Base-by-base conservation (phyloP, 208 protist species). In the Naegleria lovaniensis region DNA sequence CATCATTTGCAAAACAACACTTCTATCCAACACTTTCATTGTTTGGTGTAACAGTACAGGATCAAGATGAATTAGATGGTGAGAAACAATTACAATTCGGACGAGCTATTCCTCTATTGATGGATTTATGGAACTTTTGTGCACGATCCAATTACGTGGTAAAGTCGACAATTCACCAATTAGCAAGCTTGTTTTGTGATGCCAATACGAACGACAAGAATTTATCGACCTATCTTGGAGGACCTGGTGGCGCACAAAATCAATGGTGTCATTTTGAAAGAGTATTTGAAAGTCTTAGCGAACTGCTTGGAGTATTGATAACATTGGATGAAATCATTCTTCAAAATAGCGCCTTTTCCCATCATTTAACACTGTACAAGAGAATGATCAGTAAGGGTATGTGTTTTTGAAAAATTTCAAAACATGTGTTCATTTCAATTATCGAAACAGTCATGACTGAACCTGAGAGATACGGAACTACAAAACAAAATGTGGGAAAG, bases 51-150 rank as follows among this genome's bases (percentile, higher is more conserved):
- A 75, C 67, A 41, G 52, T 91, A 11, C 91, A 88, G 19, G 90
- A 92, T 75, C 40, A 90, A 48, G 33, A 48, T 38, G 59, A 90
- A 36, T 79, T 79, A 29, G 96, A 98, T 41, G 96, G 96, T 90
- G 93, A 95, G 79, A 94, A 94, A 33, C 96, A 96, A 90, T 90
- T 94, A 19, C 90, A 93, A 36, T 91, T 96, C 0, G 96, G 93
- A 52, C 91, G 92, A 7, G 85, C 97, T 11, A 59, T 98, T 86
- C 87, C 92, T 15, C 91, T 97, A 76, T 92, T 98, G 19, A 94
- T 96, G 90, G 91, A 94, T 41, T 79, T 98, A 5, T 97, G 95
- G 93, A 93, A 88, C 16, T 98, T 97, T 94, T 90, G 93, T 55
- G 92, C 95, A 88, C 93, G 96, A 19, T 93, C 93, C 40, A 94